Evolutionary conservation across 139 green algal species (phyloP), one percentile per base, ranked within the genome.

Genomic region (Gonium pectorale): DNA sequence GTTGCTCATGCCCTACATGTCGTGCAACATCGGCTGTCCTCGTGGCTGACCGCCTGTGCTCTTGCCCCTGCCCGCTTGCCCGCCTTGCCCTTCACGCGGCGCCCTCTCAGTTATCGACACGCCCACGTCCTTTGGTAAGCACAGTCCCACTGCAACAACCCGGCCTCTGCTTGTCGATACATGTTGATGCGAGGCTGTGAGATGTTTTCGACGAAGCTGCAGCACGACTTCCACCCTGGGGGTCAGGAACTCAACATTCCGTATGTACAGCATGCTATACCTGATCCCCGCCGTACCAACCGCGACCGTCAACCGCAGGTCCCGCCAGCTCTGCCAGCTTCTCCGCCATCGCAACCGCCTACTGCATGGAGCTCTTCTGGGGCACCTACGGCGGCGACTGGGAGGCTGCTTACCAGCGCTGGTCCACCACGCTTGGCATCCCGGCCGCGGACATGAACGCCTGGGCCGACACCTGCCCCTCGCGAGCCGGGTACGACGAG

Each of bases 341-440:
- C 56, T 19, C 64, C 27, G 29, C 27, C 8, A 71, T 15, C 0
- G 37, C 74, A 26, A 43, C 27, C 9, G n/a, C 27, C 2, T 81
- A 81, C 51, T 81, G 74, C 56, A 81, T 70, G 38, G 59, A 59
- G 26, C 38, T 81, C 27, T 81, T 81, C 29, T 81, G 56, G 56
- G 74, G 54, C 13, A 31, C 43, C 38, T 81, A 81, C 74, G 74
- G 74, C 56, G 74, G 74, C 1, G 74, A 81, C 56, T 81, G 74
- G 74, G 74, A 69, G n/a, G 54, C 74, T 17, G 43, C 56, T 1
- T 70, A 71, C 35, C 2, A n/a, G 21, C 33, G 51, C 4, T 81
- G 51, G 72, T 56, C 35, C 35, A 67, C 5, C 24, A 33, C 13
- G 5, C 71, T 80, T 33, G 71, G 71, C 21, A 13, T 80, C 7